Evolutionary conservation across 2,329 filamentous ascomycete genomes (phyloP).

Genomic region (Pseudogymnoascus sp.): DNA sequence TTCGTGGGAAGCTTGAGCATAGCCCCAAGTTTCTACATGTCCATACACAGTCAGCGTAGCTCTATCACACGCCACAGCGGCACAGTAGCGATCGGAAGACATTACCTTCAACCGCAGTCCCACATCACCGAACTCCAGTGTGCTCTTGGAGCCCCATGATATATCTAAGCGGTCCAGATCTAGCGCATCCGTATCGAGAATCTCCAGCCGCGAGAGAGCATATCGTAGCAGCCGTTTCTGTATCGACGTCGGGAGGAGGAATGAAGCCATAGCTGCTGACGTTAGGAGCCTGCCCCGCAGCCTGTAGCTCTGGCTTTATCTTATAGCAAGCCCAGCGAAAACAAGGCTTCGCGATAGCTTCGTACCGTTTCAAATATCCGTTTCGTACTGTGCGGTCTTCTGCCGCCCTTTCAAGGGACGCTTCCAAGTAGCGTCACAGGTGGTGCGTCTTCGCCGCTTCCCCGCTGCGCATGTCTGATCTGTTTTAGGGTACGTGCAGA

Average conservation of each 20-base stretch:
- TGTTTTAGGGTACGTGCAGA: background rate
- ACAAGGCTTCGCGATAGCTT: background rate
- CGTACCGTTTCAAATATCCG: background rate
- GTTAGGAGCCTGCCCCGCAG: background rate
- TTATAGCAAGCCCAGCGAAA: background rate
- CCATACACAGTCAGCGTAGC: background rate
- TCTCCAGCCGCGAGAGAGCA: constrained; percentile 72
- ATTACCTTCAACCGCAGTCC: constrained; percentile 67
- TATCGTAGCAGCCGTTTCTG: constrained; percentile 86
- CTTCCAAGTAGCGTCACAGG: constrained; percentile 3
- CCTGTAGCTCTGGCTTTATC: background rate
- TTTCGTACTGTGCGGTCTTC: background rate
- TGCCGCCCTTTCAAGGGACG: background rate
- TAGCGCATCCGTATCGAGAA: constrained; percentile 80
- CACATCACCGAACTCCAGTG: constrained; percentile 81
- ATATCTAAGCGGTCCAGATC: constrained; percentile 83
- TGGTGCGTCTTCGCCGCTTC: constrained; percentile 4
- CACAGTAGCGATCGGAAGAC: background rate
- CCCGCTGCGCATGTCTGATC: constrained; percentile 4
- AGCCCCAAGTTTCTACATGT: constrained; percentile 64
- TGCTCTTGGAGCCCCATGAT: constrained; percentile 71
- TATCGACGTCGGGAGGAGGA: constrained; percentile 53
- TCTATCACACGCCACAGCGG: background rate
- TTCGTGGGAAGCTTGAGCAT: constrained; percentile 67
- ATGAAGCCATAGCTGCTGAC: constrained; percentile 26